Conservation (phyloP, 306 rosid genomes). For the Inga laurina region DNA sequence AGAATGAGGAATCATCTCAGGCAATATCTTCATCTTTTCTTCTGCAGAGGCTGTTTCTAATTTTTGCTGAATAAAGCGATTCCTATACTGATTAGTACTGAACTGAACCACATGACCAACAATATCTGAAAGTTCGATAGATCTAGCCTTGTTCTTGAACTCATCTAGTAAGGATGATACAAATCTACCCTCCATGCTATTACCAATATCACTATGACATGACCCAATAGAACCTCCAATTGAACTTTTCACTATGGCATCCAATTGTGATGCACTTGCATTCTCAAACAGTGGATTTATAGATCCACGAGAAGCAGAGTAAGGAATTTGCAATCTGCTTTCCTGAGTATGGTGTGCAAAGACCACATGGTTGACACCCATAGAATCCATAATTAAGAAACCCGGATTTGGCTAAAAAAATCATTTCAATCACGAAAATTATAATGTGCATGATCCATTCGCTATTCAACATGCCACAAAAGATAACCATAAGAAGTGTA, state of each 20-base stretch:
- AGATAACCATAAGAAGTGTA: no score
- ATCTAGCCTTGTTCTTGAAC: constrained; percentile 82
- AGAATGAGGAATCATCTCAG: constrained; percentile 85
- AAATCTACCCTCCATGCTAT: constrained; percentile 58
- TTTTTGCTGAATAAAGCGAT: constrained; percentile 98
- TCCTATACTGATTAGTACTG: constrained; percentile 96
- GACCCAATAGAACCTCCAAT: constrained; percentile 62
- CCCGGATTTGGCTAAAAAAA: constrained; percentile 46
- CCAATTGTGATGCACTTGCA: constrained; percentile 49
- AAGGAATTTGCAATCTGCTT: constrained; percentile 50
- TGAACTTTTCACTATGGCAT: constrained; percentile 69
- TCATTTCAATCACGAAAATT: no score
- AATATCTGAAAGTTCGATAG: constrained; percentile 89
- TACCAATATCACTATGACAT: constrained; percentile 65
- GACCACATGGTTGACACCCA: constrained; percentile 65
- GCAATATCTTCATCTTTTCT: constrained; percentile 79
- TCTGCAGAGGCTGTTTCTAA: constrained; percentile 77
- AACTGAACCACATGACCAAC: constrained; percentile 78
- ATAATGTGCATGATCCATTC: no score
- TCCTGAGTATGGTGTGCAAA: constrained; percentile 67
- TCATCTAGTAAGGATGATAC: constrained; percentile 80
- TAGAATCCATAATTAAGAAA: constrained; percentile 54
- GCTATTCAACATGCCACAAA: no score
- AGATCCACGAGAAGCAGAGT: constrained; percentile 59
- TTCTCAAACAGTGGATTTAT: constrained; percentile 65